These are phyloP conservation scores for Trametes villosa DNA, from an alignment of 768 basidiomycete species.

Conservation along the genomic window DNA sequence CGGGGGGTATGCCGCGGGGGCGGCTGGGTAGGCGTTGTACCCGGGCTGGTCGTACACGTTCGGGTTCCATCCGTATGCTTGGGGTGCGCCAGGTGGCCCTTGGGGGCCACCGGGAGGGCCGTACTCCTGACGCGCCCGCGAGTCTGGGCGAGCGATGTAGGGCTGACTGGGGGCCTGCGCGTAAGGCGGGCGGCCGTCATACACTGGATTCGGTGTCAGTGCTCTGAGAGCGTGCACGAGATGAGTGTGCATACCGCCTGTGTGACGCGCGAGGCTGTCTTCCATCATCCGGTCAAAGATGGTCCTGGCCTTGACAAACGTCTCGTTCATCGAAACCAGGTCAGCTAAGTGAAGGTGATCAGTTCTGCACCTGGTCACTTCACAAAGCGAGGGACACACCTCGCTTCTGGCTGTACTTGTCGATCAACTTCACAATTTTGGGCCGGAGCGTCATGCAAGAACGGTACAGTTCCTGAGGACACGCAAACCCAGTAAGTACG, in stretches of 20 bases:
- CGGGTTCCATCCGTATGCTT: slow-evolving; percentile 59
- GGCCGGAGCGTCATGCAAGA: slow-evolving; percentile 88
- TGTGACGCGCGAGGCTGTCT: slow-evolving; percentile 78
- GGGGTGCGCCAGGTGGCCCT: slow-evolving; percentile 33
- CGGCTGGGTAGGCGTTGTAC: slow-evolving; percentile 45
- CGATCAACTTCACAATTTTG: slow-evolving; percentile 95
- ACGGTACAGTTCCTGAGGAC: slow-evolving; percentile 80
- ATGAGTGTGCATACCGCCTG: slow-evolving; percentile 51
- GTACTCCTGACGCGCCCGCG: slow-evolving; percentile 39
- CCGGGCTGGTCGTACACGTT: slow-evolving; percentile 48
- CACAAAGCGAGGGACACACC: slow-evolving; percentile 34
- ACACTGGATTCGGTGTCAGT: slow-evolving; percentile 44
- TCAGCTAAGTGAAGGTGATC: slow-evolving; percentile 61
- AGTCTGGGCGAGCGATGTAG: slow-evolving; percentile 36
- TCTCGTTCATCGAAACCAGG: slow-evolving; percentile 92
- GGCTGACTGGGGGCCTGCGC: slow-evolving; percentile 28
- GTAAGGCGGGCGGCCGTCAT: slow-evolving; percentile 49
- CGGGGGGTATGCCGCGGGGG: slow-evolving; percentile 34
- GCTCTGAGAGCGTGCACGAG: background rate
- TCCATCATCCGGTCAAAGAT: slow-evolving; percentile 96
- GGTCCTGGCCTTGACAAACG: slow-evolving; percentile 83
- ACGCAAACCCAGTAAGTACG: slow-evolving; percentile 15
- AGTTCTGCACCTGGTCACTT: slow-evolving; percentile 9
- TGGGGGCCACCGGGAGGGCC: slow-evolving; percentile 37
- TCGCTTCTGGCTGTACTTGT: slow-evolving; percentile 96